These are phyloP conservation scores for Rubroboletus satanas DNA, from an alignment of 768 basidiomycete genomes.

Conservation along the genomic window DNA sequence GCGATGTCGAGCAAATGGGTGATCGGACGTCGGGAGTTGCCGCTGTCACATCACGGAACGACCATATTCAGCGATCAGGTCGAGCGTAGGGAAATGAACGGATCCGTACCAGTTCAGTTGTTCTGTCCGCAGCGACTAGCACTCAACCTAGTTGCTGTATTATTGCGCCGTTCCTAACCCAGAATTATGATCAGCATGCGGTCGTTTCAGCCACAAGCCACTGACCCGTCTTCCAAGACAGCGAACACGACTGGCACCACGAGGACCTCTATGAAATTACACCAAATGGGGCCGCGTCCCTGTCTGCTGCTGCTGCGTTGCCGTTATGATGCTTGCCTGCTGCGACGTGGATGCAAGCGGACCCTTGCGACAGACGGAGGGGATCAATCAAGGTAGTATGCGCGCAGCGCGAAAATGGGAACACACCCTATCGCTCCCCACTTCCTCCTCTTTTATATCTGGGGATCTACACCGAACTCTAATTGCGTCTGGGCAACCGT, in stretches of 20 bases:
- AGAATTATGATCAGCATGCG: constrained; percentile 17
- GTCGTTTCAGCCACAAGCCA: constrained; percentile 10
- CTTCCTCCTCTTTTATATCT: constrained; percentile 28
- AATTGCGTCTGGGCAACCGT: constrained; percentile 25
- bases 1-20: constrained; percentile 40
- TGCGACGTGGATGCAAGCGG: constrained; percentile 11
- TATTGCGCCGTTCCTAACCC: neutral
- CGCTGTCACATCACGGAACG: constrained; percentile 39
- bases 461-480: constrained; percentile 27
- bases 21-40: constrained; percentile 58
- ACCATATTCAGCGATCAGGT: constrained; percentile 40
- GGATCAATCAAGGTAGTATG: constrained; percentile 9
- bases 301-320: constrained; percentile 2
- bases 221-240: constrained; percentile 18
- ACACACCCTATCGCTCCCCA: constrained; percentile 8
- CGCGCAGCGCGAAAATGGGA: constrained; percentile 16
- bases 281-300: constrained; percentile 1
- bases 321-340: constrained; percentile 9
- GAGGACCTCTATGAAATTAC: neutral
- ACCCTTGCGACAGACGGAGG: neutral
- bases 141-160: constrained; percentile 6
- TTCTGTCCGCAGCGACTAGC: constrained; percentile 3
- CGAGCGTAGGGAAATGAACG: constrained; percentile 16
- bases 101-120: constrained; percentile 28
- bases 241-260: constrained; percentile 2